A percentile compares a stretch with the other conserved stretches of the same genome.
These are phyloP conservation scores for Penicillium sp. DNA, from an alignment of 2,329 filamentous ascomycete species.

Conservation along the genomic window DNA sequence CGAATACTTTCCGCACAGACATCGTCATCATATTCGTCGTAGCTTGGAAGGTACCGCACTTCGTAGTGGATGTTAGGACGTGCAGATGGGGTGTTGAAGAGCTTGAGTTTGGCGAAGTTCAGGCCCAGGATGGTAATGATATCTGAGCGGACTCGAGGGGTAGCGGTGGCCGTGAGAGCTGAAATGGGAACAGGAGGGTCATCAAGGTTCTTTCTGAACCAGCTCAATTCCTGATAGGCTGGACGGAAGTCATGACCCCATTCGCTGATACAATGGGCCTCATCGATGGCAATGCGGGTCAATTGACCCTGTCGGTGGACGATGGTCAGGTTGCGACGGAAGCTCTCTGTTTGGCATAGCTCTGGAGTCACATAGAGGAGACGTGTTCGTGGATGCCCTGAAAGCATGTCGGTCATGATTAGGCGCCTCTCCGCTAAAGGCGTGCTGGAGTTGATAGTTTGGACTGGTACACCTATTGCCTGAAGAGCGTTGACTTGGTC, in stretches of 20 bases:
- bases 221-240: constrained; percentile 82
- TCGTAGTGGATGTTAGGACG: constrained; percentile 89
- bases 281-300: constrained; percentile 85
- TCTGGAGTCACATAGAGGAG: constrained; percentile 94
- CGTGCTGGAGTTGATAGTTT: constrained; percentile 85
- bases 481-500: constrained; percentile 86
- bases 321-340: constrained; percentile 71
- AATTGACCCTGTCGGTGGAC: constrained; percentile 81
- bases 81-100: constrained; percentile 81
- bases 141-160: constrained; percentile 75
- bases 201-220: constrained; percentile 67
- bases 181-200: constrained; percentile 88
- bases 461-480: constrained; percentile 73
- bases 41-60: constrained; percentile 62
- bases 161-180: constrained; percentile 90
- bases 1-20: constrained; percentile 58
- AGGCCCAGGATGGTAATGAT: constrained; percentile 75
- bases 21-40: constrained; percentile 26
- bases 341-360: constrained; percentile 74
- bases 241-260: constrained; percentile 98
- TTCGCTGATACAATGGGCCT: constrained; percentile 96
- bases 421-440: constrained; percentile 62
- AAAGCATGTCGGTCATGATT: constrained; percentile 80
- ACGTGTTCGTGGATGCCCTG: constrained; percentile 79
- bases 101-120: constrained; percentile 63